phyloP scores from a whole-genome alignment of 805 yeast genomes.

The Kazachstania taianensis region DNA sequence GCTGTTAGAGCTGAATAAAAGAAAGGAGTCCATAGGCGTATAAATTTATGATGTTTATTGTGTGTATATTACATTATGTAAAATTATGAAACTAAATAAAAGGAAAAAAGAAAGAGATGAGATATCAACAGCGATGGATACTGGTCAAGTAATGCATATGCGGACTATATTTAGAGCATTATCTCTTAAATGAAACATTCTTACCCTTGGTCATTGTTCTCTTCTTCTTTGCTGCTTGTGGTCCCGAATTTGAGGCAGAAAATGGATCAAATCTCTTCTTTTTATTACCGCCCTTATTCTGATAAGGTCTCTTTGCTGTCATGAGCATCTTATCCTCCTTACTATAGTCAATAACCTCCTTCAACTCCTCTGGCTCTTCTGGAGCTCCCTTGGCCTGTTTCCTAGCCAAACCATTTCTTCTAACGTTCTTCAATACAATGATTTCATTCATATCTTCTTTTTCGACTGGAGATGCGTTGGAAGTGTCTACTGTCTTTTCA shows the following conservation, averaged over 20 bases:
- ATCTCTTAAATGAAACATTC: conserved; percentile 24
- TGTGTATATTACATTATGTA: neutral
- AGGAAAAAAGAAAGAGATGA: neutral
- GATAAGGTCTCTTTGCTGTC: conserved; percentile 3
- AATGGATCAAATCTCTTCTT: conserved; percentile 56
- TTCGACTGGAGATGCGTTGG: conserved; percentile 1
- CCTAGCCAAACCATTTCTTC: conserved; percentile 8
- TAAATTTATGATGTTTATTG: no score
- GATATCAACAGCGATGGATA: no score
- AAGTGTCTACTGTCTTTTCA: conserved; percentile 2
- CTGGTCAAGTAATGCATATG: no score
- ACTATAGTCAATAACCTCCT: conserved; percentile 35
- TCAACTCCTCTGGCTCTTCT: conserved; percentile 5
- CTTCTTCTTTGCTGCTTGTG: conserved; percentile 41
- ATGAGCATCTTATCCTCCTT: conserved; percentile 35
- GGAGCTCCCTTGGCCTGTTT: conserved; percentile 3
- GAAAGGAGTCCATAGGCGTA: neutral
- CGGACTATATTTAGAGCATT: no score
- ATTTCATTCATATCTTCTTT: conserved; percentile 30
- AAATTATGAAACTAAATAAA: neutral
- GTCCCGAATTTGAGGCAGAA: conserved; percentile 38
- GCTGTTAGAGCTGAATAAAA: conserved; percentile 37
- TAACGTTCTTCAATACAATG: conserved; percentile 31
- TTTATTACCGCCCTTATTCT: conserved; percentile 11
- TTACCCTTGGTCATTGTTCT: conserved; percentile 18